Conservation (phyloP, 2,329 filamentous ascomycete genomes). For the Ophiostoma piceae region DNA sequence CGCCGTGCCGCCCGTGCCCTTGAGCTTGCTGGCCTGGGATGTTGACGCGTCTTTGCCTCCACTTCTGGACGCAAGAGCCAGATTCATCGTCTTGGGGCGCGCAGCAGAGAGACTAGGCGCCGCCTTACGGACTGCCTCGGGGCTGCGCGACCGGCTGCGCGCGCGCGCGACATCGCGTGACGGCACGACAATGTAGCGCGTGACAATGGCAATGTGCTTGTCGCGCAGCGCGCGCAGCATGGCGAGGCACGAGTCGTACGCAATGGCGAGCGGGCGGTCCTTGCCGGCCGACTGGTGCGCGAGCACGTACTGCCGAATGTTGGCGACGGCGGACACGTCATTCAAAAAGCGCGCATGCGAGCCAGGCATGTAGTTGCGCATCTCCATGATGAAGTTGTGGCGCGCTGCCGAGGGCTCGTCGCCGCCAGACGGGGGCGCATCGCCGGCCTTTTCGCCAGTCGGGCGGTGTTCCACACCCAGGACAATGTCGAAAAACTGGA, state of each 20-base stretch:
- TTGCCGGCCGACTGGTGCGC: conserved; percentile 39
- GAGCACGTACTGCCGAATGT: conserved; percentile 80
- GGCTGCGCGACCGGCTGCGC: conserved; percentile 55
- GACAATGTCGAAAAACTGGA: conserved; percentile 94
- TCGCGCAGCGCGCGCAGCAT: conserved; percentile 69
- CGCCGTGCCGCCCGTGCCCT: conserved; percentile 87
- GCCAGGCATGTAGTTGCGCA: conserved; percentile 96
- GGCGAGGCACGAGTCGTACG: conserved; percentile 84
- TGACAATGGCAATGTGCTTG: conserved; percentile 94
- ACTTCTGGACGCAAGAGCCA: conserved; percentile 20
- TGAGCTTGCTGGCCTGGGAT: conserved; percentile 38
- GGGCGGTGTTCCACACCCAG: conserved; percentile 86
- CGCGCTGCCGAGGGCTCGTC: conserved; percentile 32
- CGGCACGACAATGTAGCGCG: conserved; percentile 88
- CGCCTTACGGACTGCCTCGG: conserved; percentile 39
- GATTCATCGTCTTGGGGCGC: conserved; percentile 25
- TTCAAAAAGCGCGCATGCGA: conserved; percentile 83
- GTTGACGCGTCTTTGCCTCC: conserved; percentile 25
- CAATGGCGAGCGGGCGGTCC: conserved; percentile 64
- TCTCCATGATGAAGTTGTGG: conserved; percentile 94
- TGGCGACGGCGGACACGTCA: conserved; percentile 72
- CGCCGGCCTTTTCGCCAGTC: conserved; percentile 64
- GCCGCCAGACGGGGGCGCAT: conserved; percentile 28
- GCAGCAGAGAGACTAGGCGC: conserved; percentile 2
- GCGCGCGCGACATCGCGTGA: conserved; percentile 64